Base-by-base conservation (phyloP, 2,329 filamentous ascomycete genomes). In the Fusarium sp. region DNA sequence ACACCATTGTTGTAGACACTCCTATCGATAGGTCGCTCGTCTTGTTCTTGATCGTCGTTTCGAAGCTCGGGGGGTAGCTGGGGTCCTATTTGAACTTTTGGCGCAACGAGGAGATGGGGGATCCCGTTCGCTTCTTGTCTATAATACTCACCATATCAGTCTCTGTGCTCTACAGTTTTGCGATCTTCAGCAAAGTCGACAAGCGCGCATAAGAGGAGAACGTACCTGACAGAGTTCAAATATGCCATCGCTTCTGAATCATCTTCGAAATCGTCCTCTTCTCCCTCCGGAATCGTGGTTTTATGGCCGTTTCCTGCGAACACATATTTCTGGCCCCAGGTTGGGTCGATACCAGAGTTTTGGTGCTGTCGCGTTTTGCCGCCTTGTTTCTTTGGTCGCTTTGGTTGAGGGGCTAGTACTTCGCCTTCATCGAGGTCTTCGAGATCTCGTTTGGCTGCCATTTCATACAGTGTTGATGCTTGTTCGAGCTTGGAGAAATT, bases 51-150 rank as follows among this genome's bases (percentile, higher is more conserved):
- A 8, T 70, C 71, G 6, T 69, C 59, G n/a, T 68, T 65, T 59
- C 68, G 68, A 64, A 75, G 79, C 39, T 82, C 81, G 14, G 82
- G 79, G 10, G 86, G 86, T 7, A 85, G 81, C 74, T 87, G 83
- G 2, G 88, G 88, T 1, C 88, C 88, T 33, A 86, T 84, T 70
- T 85, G 86, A 16, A 85, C 80, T 72, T 85, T 88, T 10, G 89
- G 86, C 2, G 91, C 92, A 50, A 90, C 88, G 57, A 96, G 87
- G 16, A 96, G 83, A 73, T 91, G 88, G 2, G 94, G 94, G 38
- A 97, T 91, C 15, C 86, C 83, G 68, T 85, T 89, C n/a, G 93
- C 93, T 88, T 97, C 91, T 74, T 89, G 87, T 83, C 93, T 96
- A 82, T 68, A 75, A 78, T 79, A 85, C 83, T 86, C 84, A 86